Percentiles rank a stretch among this genome's conserved stretches.
phyloP scores from a whole-genome alignment of 148 eudicot genomes.

The Spergularia marina region DNA sequence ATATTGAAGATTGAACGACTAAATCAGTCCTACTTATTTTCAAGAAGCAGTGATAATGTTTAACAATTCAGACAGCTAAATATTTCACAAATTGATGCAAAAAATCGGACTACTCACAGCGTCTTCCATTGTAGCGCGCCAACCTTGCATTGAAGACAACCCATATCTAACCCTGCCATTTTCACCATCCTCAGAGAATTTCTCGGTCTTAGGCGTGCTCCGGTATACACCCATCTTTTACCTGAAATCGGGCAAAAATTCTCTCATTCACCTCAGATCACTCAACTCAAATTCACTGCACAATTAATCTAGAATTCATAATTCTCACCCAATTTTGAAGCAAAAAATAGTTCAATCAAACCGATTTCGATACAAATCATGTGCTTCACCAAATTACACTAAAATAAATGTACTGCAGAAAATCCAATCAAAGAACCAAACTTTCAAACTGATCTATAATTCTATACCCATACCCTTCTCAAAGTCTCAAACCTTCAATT shows the following conservation, averaged over 20 bases:
- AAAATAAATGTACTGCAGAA: too few species aligned
- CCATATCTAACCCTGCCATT: conserved; percentile 73
- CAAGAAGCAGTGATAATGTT: background rate
- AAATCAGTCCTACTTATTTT: background rate
- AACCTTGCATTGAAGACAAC: conserved; percentile 96
- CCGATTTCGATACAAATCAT: background rate
- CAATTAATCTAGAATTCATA: background rate
- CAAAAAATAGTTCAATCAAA: background rate
- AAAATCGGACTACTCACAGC: conserved; percentile 62
- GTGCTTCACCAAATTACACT: background rate
- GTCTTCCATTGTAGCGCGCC: conserved; percentile 99
- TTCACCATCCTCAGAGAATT: conserved; percentile 89
- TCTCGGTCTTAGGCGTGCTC: conserved; percentile 93
- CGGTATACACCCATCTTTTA: conserved; percentile 82
- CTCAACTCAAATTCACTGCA: background rate
- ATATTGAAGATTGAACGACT: background rate
- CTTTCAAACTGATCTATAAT: background rate
- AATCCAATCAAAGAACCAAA: background rate
- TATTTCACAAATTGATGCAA: conserved; percentile 5
- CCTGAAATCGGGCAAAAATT: conserved; percentile 32
- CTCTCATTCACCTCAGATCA: background rate
- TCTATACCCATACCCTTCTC: background rate
- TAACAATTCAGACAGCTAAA: background rate
- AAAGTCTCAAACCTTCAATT: too few species aligned
- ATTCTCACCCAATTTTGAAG: background rate